Base-by-base conservation (phyloP, 2,329 filamentous ascomycete genomes). In the Sporothrix brasiliensis region DNA sequence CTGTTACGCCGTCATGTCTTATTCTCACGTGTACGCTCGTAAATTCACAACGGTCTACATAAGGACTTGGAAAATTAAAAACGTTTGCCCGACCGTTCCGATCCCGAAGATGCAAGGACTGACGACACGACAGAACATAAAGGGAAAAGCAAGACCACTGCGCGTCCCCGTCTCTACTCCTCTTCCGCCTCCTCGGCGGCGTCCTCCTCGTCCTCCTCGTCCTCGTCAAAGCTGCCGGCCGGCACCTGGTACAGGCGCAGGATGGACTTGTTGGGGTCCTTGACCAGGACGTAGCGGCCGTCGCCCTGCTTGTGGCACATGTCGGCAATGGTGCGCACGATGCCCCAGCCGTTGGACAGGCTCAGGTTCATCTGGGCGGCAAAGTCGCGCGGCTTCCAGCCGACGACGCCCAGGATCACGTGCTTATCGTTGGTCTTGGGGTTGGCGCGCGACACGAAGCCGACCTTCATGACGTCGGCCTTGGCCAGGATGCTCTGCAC, bases 401-500 rank as follows among this genome's bases (percentile, higher is more conserved):
- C 94, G 44, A 97, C 87, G 70, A 99, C 95, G 76, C 95, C 95
- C 68, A 99, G 89, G 75, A 99, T 89, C 78, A 98, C 92, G 83
- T 99, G 95, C 81, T 93, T 93, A 79, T 97, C 92, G 79, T 95
- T 93, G 77, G 88, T 89, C 85, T 95, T 94, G 75, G 95, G 94
- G 85, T 94, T 97, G 76, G 89, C 88, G 77, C 95, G 93, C 69
- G 94, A 97, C 74, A 99, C 93, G 83, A 99, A 99, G 91, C 93
- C 95, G 80, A 99, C 89, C 86, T 98, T 99, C 93, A 99, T 97
- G 75, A 93, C 86, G 79, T 99, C 95, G n/a, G 95, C 94, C 83
- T 94, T 94, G 80, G 94, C 94, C 71, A 99, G 88, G 78, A 99
- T 97, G 78, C 91, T 92, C 86, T 99, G 95, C 56, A 94, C 93